Conservation (phyloP, 1,284 basidiomycete species). For the Xerocomus cyaneibrunnescens region DNA sequence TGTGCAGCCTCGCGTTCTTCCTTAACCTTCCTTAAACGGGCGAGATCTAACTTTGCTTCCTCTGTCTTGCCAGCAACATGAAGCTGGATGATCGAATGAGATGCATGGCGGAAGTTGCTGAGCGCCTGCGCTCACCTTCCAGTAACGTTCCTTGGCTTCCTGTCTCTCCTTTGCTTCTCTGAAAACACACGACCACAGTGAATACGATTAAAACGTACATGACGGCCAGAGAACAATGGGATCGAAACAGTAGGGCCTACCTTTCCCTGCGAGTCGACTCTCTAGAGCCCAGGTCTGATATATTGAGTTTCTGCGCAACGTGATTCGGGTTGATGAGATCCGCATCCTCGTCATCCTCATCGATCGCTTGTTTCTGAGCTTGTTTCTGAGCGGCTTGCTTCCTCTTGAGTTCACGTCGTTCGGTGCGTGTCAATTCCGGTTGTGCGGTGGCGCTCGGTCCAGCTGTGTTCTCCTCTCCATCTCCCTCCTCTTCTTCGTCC, state of each 20-base stretch:
- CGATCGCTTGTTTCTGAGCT: conserved; percentile 42
- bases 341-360: conserved; percentile 53
- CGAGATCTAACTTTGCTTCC: conserved; percentile 84
- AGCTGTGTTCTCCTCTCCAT: not conserved
- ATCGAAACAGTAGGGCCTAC: conserved; percentile 38
- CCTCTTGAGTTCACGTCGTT: conserved; percentile 74
- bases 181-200: conserved; percentile 4
- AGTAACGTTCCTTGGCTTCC: conserved; percentile 81
- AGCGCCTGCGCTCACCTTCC: conserved; percentile 57
- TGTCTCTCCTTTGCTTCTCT: conserved; percentile 91
- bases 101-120: not conserved
- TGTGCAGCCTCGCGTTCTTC: conserved; percentile 83
- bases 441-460: conserved; percentile 21
- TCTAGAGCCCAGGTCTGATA: conserved; percentile 58
- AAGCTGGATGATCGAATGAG: conserved; percentile 43
- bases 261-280: conserved; percentile 69
- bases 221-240: not conserved
- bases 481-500: conserved; percentile 33
- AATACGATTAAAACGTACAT: conserved; percentile 1
- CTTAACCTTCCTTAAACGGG: conserved; percentile 82
- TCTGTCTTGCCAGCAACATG: conserved; percentile 82
- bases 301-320: conserved; percentile 61
- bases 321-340: conserved; percentile 74
- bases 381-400: conserved; percentile 53
- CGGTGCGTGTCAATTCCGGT: conserved; percentile 59